A percentile compares a stretch with the other conserved stretches of the same genome.
phyloP scores from a whole-genome alignment of 1,284 basidiomycete species.

The Peniophora sp. region DNA sequence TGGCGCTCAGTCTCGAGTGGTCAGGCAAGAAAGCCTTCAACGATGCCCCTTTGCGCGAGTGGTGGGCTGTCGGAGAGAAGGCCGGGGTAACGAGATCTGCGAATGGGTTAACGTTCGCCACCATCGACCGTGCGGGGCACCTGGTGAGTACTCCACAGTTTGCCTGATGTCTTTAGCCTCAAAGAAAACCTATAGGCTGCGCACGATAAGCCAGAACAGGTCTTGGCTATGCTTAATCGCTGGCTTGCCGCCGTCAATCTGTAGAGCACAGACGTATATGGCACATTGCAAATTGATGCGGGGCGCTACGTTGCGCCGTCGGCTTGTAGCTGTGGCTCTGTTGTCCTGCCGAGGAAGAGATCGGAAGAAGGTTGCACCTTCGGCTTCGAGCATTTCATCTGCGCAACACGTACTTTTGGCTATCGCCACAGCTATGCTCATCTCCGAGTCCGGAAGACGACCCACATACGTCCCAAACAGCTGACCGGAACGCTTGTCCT shows the following conservation, averaged over 20 bases:
- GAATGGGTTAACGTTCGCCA: slow-evolving; percentile 54
- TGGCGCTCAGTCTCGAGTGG: slow-evolving; percentile 55
- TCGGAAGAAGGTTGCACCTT: too few species aligned
- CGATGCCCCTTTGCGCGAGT: slow-evolving; percentile 37
- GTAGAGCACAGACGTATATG: too few species aligned
- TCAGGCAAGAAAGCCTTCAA: slow-evolving; percentile 42
- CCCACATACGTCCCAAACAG: too few species aligned
- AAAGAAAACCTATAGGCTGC: slow-evolving; percentile 46
- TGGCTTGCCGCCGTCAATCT: slow-evolving; percentile 40
- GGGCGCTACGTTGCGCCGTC: too few species aligned
- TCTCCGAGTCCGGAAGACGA: too few species aligned
- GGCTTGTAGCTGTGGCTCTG: too few species aligned
- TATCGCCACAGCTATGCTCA: too few species aligned
- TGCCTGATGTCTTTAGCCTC: slow-evolving; percentile 31
- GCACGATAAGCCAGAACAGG: slow-evolving; percentile 49
- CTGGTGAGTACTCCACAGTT: slow-evolving; percentile 56
- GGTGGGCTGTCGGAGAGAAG: slow-evolving; percentile 41
- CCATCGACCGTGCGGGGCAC: slow-evolving; percentile 52
- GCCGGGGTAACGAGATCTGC: slow-evolving; percentile 50
- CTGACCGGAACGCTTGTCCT: too few species aligned
- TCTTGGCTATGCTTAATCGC: slow-evolving; percentile 38
- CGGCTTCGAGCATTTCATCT: too few species aligned
- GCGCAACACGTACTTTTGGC: too few species aligned
- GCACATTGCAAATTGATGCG: too few species aligned
- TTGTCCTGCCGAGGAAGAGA: too few species aligned